Evolutionary conservation across 306 rosid species (phyloP), one percentile per base, ranked within the genome.

Genomic region (Lotus japonicus): DNA sequence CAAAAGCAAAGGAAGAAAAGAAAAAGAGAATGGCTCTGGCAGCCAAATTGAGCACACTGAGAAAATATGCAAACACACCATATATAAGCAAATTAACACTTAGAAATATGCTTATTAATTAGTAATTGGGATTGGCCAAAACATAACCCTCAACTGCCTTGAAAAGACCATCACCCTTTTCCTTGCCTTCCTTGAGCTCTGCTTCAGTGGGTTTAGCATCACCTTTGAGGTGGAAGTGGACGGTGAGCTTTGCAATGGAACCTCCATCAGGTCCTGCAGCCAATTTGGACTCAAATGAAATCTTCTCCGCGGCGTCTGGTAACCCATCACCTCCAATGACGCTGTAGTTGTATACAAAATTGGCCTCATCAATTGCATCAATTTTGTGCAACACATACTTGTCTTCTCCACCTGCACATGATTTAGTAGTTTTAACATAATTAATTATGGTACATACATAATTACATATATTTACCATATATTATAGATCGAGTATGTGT

Each of bases 141-240:
- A 67, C 33, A 14, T 75, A 80, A 13, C 71, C 78, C 64, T 80
- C 84, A 36, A 80, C 39, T 11, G 74, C 84, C 75, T 70, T 80
- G 68, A 80, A 80, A 31, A 80, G 74, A 23, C 57, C 61, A 15
- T 80, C 81, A 1, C 81, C 81, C 71, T 58, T 80, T 18, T 51
- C 81, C 11, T 80, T 70, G 2, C 67, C 81, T n/a, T 0, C 12
- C 44, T 70, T 69, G 64, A 70, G 60, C 17, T 75, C 78, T 13
- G 70, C 75, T 2, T 80, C 84, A 23, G 8, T 43, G 0, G 84
- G 78, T 12, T 16, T 7, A 35, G 36, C 63, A 52, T 75, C 67
- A 0, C 81, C 81, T 53, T 80, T 80, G n/a, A 73, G 52, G 10
- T 18, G 2, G 42, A 44, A 66, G 15, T 65, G 64, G 3, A 72